Conservation (phyloP, 2,329 filamentous ascomycete genomes). For the Beauveria bassiana region DNA sequence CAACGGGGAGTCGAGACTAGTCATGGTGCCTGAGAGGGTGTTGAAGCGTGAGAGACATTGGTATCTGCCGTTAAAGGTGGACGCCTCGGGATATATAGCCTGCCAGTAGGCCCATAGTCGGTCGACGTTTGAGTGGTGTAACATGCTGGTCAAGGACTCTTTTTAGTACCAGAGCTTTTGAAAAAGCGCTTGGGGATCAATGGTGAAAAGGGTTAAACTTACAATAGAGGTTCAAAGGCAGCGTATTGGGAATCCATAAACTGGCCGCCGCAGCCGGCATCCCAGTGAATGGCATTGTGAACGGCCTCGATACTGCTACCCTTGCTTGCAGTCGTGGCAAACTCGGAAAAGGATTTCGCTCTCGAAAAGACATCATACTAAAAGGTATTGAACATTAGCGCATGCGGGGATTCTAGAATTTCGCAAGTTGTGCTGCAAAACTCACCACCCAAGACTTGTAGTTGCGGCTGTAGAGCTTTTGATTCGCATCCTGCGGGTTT, state of each 20-base stretch:
- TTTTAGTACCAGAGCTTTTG: neutral
- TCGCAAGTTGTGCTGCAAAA: neutral
- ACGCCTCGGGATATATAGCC: conserved; percentile 30
- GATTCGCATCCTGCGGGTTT: conserved; percentile 34
- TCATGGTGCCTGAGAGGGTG: conserved; percentile 29
- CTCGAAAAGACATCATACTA: conserved; percentile 35
- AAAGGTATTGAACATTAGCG: neutral
- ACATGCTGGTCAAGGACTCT: conserved; percentile 23
- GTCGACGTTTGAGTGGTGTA: conserved; percentile 53
- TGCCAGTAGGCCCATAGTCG: conserved; percentile 53
- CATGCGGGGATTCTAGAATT: neutral
- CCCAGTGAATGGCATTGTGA: conserved; percentile 35
- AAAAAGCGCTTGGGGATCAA: too few relatives aligned
- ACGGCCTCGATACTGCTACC: conserved; percentile 36
- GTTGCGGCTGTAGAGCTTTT: conserved; percentile 22
- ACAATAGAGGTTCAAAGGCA: conserved; percentile 40
- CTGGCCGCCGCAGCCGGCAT: conserved; percentile 30
- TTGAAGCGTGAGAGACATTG: conserved; percentile 30
- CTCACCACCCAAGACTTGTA: conserved; percentile 32
- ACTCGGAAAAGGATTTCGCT: conserved; percentile 26
- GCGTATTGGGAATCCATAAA: conserved; percentile 32
- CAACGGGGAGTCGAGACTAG: conserved; percentile 37
- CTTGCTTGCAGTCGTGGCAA: conserved; percentile 25
- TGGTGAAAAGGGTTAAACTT: conserved; percentile 10
- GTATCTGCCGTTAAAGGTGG: conserved; percentile 29